Evolutionary conservation across 129 eudicot species (phyloP), one percentile per base, ranked within the genome.

Genomic region (Chrysanthemum makinoi): DNA sequence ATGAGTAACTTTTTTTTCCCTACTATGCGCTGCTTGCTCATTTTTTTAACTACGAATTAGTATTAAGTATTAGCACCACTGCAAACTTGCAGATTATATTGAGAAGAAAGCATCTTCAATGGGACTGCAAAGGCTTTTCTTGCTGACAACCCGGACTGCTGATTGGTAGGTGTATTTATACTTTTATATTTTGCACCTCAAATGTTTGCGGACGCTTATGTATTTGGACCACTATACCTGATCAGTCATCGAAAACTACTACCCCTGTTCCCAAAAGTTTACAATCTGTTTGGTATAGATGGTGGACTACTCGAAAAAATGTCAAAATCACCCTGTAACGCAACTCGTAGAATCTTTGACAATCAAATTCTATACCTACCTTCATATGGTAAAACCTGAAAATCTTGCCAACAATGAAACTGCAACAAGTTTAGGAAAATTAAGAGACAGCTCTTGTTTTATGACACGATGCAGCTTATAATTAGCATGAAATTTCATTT

Each of bases 61-160:
- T 17, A 6, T 0, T 65, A 13, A 13, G 11, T 24, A 43, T 46
- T 44, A 46, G 56, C 11, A 16, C n/a, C 14, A 24, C 10, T 49
- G 50, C 62, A 62, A 74, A 66, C 50, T 49, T 75, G 82, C 89
- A 94, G 98, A 94, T 86, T 94, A 87, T 77, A 83, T 89, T 15
- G 98, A 94, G 83, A 87, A 87, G 83, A 94, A 89, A 81, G 93
- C 98, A 47, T 89, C 97, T 62, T 80, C 91, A 3, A 84, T 86
- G 24, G 98, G 96, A 73, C 73, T 94, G 50, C 83, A 82, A 71
- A 83, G 63, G 85, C 97, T 94, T 65, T 94, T 94, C 69, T 82
- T 94, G 71, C 89, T 89, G 65, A 94, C 98, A 68, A 89, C 98
- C 2, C 90, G 98, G 62, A 90, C 98, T 3, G 98, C 95, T 53